These are phyloP conservation scores for Fusarium sp. DNA, from an alignment of 2,329 filamentous ascomycete genomes.

Conservation along the genomic window DNA sequence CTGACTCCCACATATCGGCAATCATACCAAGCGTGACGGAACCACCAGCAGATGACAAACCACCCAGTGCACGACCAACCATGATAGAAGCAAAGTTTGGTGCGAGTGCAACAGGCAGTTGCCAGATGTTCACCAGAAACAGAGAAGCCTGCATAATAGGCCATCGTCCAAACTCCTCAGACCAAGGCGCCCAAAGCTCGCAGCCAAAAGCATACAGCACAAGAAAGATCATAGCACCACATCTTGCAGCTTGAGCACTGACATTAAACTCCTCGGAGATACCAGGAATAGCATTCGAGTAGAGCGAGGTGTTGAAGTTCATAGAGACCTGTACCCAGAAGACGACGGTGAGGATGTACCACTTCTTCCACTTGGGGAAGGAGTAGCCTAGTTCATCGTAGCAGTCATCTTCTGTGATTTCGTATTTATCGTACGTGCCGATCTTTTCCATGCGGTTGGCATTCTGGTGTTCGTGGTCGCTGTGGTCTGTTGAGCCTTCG, in stretches of 20 bases:
- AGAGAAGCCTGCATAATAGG: constrained; percentile 79
- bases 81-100: constrained; percentile 78
- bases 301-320: constrained; percentile 82
- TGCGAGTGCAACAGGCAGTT: constrained; percentile 77
- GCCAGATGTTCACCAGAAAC: constrained; percentile 81
- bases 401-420: constrained; percentile 68
- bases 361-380: constrained; percentile 73
- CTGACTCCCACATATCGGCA: constrained; percentile 77
- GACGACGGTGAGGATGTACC: constrained; percentile 78
- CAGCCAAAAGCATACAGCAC: constrained; percentile 86
- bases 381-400: constrained; percentile 73
- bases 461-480: constrained; percentile 50
- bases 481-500: constrained; percentile 45
- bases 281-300: constrained; percentile 74
- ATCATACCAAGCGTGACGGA: constrained; percentile 81
- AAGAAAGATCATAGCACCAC: constrained; percentile 82
- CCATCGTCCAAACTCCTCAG: constrained; percentile 82
- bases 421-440: constrained; percentile 55
- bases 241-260: constrained; percentile 74
- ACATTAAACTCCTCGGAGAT: constrained; percentile 76
- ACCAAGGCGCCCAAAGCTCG: constrained; percentile 90
- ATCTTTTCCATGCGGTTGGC: constrained; percentile 49
- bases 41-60: constrained; percentile 76
- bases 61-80: constrained; percentile 76
- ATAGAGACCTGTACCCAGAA: constrained; percentile 80